These are phyloP conservation scores for Xanthoconium separans DNA, from an alignment of 1,284 basidiomycete genomes.

Conservation along the genomic window DNA sequence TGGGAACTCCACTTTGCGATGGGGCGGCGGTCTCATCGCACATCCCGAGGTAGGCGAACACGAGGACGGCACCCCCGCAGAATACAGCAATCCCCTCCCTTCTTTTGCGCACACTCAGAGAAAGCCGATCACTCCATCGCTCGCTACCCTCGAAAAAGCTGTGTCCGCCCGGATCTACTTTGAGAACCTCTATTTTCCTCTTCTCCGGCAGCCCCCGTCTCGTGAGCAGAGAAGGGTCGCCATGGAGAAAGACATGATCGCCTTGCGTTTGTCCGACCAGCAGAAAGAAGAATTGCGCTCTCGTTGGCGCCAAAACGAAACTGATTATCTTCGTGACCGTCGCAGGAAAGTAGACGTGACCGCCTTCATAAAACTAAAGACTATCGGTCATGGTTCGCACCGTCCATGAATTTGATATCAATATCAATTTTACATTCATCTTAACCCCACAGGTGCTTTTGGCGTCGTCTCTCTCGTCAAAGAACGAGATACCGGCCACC, in stretches of 20 bases:
- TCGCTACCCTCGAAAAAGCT: slow-evolving; percentile 90
- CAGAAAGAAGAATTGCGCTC: slow-evolving; percentile 73
- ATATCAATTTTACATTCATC: slow-evolving; percentile 23
- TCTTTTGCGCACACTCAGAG: slow-evolving; percentile 31
- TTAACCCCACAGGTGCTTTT: slow-evolving; percentile 73
- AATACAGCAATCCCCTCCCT: slow-evolving; percentile 13
- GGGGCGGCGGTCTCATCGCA: slow-evolving; percentile 55
- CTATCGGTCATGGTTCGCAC: slow-evolving; percentile 86
- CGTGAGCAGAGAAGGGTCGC: slow-evolving; percentile 82
- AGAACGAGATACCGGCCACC: slow-evolving; percentile 74
- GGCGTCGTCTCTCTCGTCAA: slow-evolving; percentile 93
- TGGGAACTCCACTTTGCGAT: slow-evolving; percentile 59
- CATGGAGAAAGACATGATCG: slow-evolving; percentile 85
- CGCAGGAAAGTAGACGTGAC: slow-evolving; percentile 81
- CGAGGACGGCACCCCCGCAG: slow-evolving; percentile 45
- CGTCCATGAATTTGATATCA: slow-evolving; percentile 27
- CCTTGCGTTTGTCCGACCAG: slow-evolving; percentile 66
- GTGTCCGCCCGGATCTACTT: slow-evolving; percentile 93
- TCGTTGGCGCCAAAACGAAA: slow-evolving; percentile 86
- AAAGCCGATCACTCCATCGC: slow-evolving; percentile 73
- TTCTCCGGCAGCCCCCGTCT: slow-evolving; percentile 80
- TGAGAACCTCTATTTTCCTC: slow-evolving; percentile 94
- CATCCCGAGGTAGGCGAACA: slow-evolving; percentile 63
- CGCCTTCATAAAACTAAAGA: slow-evolving; percentile 88
- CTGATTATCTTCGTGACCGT: slow-evolving; percentile 82